phyloP scores from a whole-genome alignment of 2,329 filamentous ascomycete species.

The Chrysoporthe austroafricana region DNA sequence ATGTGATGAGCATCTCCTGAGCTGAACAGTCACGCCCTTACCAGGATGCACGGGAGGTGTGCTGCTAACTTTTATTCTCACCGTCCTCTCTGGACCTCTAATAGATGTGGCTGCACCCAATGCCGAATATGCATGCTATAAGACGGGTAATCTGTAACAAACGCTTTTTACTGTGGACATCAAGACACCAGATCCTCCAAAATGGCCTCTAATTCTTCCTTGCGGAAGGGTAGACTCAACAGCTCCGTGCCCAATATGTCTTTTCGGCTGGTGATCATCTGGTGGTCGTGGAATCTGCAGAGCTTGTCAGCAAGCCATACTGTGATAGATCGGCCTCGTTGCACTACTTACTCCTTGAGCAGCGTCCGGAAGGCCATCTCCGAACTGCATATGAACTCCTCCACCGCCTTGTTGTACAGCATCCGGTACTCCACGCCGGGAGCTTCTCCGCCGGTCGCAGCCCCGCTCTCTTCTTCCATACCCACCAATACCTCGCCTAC shows the following conservation, averaged over 20 bases:
- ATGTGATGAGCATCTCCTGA: background rate
- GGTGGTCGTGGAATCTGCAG: slow-evolving; percentile 86
- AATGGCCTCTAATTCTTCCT: slow-evolving; percentile 86
- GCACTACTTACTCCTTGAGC: slow-evolving; percentile 77
- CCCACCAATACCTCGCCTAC: slow-evolving; percentile 81
- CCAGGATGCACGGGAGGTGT: background rate
- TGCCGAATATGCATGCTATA: background rate
- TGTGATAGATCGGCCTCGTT: background rate
- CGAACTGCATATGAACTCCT: slow-evolving; percentile 95
- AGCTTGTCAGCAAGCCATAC: slow-evolving; percentile 35
- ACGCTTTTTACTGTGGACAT: slow-evolving; percentile 18
- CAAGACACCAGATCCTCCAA: slow-evolving; percentile 71
- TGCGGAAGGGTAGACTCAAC: slow-evolving; percentile 81
- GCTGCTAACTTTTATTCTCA: background rate
- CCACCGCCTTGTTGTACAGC: slow-evolving; percentile 91
- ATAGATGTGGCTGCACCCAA: background rate
- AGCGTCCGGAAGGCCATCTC: slow-evolving; percentile 95
- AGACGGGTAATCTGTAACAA: background rate
- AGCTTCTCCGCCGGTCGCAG: slow-evolving; percentile 54
- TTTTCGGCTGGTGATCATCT: slow-evolving; percentile 90
- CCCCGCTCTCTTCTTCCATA: slow-evolving; percentile 62
- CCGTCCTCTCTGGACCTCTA: background rate
- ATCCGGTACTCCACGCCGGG: slow-evolving; percentile 86
- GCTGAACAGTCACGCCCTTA: background rate
- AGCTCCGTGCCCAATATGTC: slow-evolving; percentile 85